Conservation (phyloP, 371 early-diverging fungal species). For the Batkoa obscura region DNA sequence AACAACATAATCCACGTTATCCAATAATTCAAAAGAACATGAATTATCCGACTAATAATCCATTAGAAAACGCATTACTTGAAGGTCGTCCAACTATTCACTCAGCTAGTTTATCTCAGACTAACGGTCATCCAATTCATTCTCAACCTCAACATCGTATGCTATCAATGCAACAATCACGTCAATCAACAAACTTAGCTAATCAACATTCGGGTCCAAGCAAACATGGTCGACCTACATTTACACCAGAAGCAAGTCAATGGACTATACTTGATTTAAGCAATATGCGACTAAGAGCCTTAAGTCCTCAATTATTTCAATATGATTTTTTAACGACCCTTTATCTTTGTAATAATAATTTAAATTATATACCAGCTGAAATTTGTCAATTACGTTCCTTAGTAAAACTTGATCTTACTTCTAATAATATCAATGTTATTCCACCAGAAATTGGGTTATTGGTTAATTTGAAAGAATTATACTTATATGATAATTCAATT, state of each 20-base stretch:
- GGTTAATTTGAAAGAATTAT: constrained; percentile 60
- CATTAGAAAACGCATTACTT: not conserved
- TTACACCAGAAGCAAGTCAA: constrained; percentile 6
- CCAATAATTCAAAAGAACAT: not conserved
- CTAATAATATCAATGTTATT: constrained; percentile 69
- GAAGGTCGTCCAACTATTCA: too few relatives aligned
- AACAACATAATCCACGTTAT: not conserved
- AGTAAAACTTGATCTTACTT: constrained; percentile 61
- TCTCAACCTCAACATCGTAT: too few relatives aligned
- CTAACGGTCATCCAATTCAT: too few relatives aligned
- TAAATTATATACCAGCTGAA: constrained; percentile 52
- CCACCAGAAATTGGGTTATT: constrained; percentile 88
- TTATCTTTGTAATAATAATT: constrained; percentile 85
- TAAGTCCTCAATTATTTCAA: constrained; percentile 47
- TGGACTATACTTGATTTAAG: constrained; percentile 83
- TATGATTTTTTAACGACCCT: constrained; percentile 76
- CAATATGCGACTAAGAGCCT: constrained; percentile 74
- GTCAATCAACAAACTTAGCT: too few relatives aligned
- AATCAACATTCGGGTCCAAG: too few relatives aligned
- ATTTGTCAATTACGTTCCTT: constrained; percentile 44
- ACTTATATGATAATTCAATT: constrained; percentile 86
- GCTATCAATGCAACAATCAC: too few relatives aligned
- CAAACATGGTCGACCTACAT: not conserved
- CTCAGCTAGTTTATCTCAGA: too few relatives aligned
- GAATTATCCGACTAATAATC: not conserved